phyloP scores from a whole-genome alignment of 129 eudicot species.

The Tanacetum coccineum region DNA sequence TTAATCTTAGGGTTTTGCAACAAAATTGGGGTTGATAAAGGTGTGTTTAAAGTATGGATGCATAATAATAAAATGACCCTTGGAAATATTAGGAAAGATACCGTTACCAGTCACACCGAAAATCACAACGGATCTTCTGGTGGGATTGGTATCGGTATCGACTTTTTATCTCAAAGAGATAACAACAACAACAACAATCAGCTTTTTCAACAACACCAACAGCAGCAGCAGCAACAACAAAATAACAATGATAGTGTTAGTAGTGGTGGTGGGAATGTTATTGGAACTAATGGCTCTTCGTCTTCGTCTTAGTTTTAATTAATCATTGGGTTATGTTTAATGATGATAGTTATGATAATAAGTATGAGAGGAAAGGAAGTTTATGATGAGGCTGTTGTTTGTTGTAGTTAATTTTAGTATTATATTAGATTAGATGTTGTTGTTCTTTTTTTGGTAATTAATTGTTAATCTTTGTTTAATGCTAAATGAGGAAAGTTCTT shows the following conservation, averaged over 20 bases:
- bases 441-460: conserved; percentile 25
- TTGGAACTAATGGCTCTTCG: conserved; percentile 62
- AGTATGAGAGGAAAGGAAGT: conserved; percentile 25
- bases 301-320: conserved; percentile 66
- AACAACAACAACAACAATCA: not conserved
- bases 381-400: conserved; percentile 34
- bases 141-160: conserved; percentile 16
- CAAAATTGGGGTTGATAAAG: conserved; percentile 66
- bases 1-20: conserved; percentile 42
- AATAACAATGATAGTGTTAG: conserved; percentile 27
- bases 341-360: conserved; percentile 12
- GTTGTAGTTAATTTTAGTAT: conserved; percentile 29
- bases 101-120: conserved; percentile 7
- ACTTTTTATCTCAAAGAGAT: conserved; percentile 20
- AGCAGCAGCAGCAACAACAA: conserved; percentile 26
- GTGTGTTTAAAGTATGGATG: conserved; percentile 91
- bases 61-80: conserved; percentile 76
- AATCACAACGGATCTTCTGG: conserved; percentile 25
- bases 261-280: conserved; percentile 30
- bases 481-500: conserved; percentile 31
- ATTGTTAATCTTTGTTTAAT: conserved; percentile 23
- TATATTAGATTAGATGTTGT: no score
- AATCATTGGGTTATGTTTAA: conserved; percentile 21
- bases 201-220: conserved; percentile 18
- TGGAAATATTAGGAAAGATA: conserved; percentile 40